A percentile compares a stretch with the other conserved stretches of the same genome.
phyloP scores from a whole-genome alignment of 768 basidiomycete genomes.

The Pholiota microspora region DNA sequence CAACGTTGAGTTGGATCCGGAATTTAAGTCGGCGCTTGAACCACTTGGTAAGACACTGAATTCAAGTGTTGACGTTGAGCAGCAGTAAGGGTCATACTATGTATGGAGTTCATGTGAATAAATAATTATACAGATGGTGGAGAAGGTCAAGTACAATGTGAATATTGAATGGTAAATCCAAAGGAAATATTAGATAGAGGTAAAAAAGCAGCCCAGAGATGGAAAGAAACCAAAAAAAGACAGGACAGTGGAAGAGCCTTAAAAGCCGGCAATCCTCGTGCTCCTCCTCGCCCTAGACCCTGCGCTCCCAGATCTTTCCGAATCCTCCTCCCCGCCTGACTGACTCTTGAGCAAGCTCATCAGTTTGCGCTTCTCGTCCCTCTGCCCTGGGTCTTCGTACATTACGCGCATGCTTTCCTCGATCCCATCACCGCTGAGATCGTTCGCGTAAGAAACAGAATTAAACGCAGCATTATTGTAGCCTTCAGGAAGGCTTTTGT shows the following conservation, averaged over 20 bases:
- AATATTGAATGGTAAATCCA: background rate
- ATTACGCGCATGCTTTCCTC: slow-evolving; percentile 55
- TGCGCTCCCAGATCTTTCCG: slow-evolving; percentile 4
- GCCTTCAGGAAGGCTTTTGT: background rate
- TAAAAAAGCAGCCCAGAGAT: background rate
- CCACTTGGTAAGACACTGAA: too few species aligned
- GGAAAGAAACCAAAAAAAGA: background rate
- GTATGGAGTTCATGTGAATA: background rate
- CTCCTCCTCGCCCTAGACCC: slow-evolving; percentile 18
- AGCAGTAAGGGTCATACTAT: too few species aligned
- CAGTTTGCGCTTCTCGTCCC: slow-evolving; percentile 54
- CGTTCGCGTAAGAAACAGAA: slow-evolving; percentile 17
- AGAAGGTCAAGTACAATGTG: background rate
- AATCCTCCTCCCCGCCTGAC: slow-evolving; percentile 14
- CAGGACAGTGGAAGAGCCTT: background rate
- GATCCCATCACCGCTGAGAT: slow-evolving; percentile 12
- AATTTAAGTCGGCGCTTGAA: background rate
- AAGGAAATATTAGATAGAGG: background rate
- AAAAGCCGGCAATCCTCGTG: slow-evolving; percentile 26
- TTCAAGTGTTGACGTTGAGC: too few species aligned
- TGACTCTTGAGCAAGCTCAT: slow-evolving; percentile 49
- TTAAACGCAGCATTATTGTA: slow-evolving; percentile 7
- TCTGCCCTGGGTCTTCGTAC: slow-evolving; percentile 69
- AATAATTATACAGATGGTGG: background rate
- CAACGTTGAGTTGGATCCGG: background rate